phyloP scores from a whole-genome alignment of 2,329 filamentous ascomycete genomes.

The Arthrobotrys iridis region DNA sequence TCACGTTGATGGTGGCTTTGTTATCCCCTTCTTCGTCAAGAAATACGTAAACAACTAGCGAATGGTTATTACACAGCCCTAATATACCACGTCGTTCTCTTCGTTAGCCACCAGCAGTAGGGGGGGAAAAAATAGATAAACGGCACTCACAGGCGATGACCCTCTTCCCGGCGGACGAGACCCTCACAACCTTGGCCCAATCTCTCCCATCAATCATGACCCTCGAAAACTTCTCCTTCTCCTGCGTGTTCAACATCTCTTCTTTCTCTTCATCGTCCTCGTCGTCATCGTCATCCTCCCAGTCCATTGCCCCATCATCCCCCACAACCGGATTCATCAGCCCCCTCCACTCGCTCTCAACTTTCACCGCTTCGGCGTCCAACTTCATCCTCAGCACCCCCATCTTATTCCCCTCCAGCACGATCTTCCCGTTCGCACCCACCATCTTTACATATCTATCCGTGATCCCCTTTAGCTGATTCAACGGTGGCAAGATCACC shows the following conservation, averaged over 20 bases:
- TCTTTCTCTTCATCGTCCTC: constrained; percentile 77
- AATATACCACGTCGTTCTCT: too few relatives aligned
- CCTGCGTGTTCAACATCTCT: constrained; percentile 59
- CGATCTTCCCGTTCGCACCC: constrained; percentile 74
- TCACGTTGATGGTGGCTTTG: constrained; percentile 67
- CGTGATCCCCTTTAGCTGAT: constrained; percentile 91
- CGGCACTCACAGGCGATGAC: constrained; percentile 82
- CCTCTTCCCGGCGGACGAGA: constrained; percentile 85
- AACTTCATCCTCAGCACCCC: constrained; percentile 83
- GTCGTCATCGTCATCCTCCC: constrained; percentile 75
- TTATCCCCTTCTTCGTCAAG: constrained; percentile 76
- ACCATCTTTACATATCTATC: constrained; percentile 89
- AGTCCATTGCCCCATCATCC: constrained; percentile 76
- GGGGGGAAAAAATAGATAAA: not conserved
- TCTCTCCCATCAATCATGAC: constrained; percentile 93
- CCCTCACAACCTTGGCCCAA: constrained; percentile 93
- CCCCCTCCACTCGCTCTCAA: constrained; percentile 84
- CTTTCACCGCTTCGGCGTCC: constrained; percentile 82
- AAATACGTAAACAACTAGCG: constrained; percentile 84
- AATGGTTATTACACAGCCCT: constrained; percentile 80
- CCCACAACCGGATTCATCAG: constrained; percentile 83
- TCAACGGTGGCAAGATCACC: constrained; percentile 84
- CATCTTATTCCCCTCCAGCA: constrained; percentile 93
- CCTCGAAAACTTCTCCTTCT: constrained; percentile 82
- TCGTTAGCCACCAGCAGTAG: constrained; percentile 54